These are phyloP conservation scores for Bondarzewia mesenterica DNA, from an alignment of 1,284 basidiomycete genomes.

Conservation along the genomic window DNA sequence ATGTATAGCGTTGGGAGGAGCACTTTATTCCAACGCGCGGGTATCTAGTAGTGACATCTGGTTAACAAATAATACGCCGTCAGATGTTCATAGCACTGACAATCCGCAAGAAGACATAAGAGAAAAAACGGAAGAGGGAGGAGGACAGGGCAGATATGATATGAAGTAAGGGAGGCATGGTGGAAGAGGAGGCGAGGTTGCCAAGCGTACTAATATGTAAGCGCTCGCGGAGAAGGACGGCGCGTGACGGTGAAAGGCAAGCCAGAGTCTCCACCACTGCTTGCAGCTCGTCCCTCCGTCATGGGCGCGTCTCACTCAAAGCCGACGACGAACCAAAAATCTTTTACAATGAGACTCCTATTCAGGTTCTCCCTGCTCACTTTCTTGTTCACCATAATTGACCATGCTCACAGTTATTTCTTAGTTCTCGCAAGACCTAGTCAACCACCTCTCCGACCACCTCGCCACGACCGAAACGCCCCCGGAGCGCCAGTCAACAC, in stretches of 20 bases:
- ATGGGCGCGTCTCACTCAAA: constrained; percentile 68
- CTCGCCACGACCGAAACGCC: constrained; percentile 46
- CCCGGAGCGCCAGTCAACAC: constrained; percentile 58
- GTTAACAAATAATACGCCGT: background rate
- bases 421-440: constrained; percentile 71
- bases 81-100: background rate
- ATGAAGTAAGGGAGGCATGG: background rate
- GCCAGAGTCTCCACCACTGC: too few species aligned
- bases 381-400: constrained; percentile 5
- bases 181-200: too few species aligned
- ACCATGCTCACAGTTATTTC: background rate
- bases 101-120: background rate
- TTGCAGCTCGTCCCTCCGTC: too few species aligned
- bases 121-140: background rate
- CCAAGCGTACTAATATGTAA: too few species aligned
- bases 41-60: background rate
- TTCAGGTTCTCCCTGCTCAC: constrained; percentile 40
- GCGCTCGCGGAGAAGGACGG: too few species aligned
- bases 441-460: constrained; percentile 65
- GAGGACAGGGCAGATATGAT: background rate
- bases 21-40: background rate
- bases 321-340: constrained; percentile 39
- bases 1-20: background rate
- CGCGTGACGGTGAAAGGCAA: too few species aligned
- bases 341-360: constrained; percentile 53